Evolutionary conservation across 2,329 filamentous ascomycete species (phyloP).

Genomic region (Alternaria incomplexa): DNA sequence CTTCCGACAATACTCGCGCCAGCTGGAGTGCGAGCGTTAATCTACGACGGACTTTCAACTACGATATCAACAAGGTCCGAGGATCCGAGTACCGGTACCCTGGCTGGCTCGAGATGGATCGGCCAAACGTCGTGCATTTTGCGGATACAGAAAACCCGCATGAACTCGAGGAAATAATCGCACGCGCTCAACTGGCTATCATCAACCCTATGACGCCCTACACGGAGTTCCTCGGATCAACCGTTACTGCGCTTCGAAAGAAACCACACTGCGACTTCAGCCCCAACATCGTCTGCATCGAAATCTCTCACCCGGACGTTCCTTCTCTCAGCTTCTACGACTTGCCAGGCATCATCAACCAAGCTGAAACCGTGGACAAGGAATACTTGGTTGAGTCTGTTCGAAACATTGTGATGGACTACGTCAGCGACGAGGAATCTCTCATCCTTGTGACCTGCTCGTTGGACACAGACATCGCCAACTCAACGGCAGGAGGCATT

Average conservation of each 20-base stretch:
- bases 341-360: slow-evolving; percentile 80
- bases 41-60: slow-evolving; percentile 70
- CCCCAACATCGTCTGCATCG: slow-evolving; percentile 78
- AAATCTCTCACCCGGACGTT: slow-evolving; percentile 74
- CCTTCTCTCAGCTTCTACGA: slow-evolving; percentile 84
- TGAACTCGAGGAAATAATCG: slow-evolving; percentile 71
- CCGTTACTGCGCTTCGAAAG: not conserved
- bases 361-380: slow-evolving; percentile 58
- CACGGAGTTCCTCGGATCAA: slow-evolving; percentile 44
- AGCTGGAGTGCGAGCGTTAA: slow-evolving; percentile 72
- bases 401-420: slow-evolving; percentile 70
- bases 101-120: slow-evolving; percentile 62
- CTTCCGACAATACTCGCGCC: slow-evolving; percentile 52
- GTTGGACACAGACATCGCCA: slow-evolving; percentile 80
- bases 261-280: slow-evolving; percentile 70
- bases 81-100: slow-evolving; percentile 60
- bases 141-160: slow-evolving; percentile 65
- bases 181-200: slow-evolving; percentile 77
- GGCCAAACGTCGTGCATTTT: slow-evolving; percentile 61
- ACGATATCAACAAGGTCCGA: slow-evolving; percentile 49
- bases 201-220: slow-evolving; percentile 68
- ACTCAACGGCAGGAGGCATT: slow-evolving; percentile 72
- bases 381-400: slow-evolving; percentile 71
- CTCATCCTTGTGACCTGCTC: slow-evolving; percentile 79
- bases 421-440: slow-evolving; percentile 72